A percentile compares a stretch with the other conserved stretches of the same genome.
Evolutionary conservation across 2,329 filamentous ascomycete species (phyloP).

Genomic region (Cryphonectria radicalis): DNA sequence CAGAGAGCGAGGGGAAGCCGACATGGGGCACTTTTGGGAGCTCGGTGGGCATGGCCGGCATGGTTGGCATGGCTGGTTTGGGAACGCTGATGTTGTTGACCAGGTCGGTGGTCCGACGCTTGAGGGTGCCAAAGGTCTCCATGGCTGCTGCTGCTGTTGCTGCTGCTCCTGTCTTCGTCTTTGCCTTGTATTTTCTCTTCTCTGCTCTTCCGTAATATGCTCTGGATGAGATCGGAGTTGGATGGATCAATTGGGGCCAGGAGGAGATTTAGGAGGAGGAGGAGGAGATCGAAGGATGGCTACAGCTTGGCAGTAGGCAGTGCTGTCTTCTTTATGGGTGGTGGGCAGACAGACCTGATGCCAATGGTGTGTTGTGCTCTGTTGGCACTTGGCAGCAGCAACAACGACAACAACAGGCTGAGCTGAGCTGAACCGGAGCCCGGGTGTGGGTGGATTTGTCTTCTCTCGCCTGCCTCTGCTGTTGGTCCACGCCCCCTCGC

Average conservation of each 20-base stretch:
- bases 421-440: slow-evolving; percentile 1
- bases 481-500: neutral
- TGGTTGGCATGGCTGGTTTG: slow-evolving; percentile 15
- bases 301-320: neutral
- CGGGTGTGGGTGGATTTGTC: neutral
- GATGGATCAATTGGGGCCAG: neutral
- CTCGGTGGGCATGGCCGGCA: slow-evolving; percentile 25
- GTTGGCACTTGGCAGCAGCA: neutral
- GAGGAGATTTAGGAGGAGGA: neutral
- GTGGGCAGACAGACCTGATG: neutral
- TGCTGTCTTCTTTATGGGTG: neutral
- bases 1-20: slow-evolving; percentile 32
- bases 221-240: neutral
- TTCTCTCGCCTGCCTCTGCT: neutral
- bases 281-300: neutral
- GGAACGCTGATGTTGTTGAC: slow-evolving; percentile 15
- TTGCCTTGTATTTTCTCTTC: neutral
- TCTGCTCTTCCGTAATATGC: neutral
- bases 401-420: neutral
- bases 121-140: slow-evolving; percentile 58
- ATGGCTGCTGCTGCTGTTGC: slow-evolving; percentile 38
- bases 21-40: slow-evolving; percentile 36
- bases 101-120: slow-evolving; percentile 48
- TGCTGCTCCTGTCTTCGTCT: neutral
- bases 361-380: neutral